Evolutionary conservation across 768 basidiomycete species (phyloP), one percentile per base, ranked within the genome.

Genomic region (Hygrophorus pudorinus): DNA sequence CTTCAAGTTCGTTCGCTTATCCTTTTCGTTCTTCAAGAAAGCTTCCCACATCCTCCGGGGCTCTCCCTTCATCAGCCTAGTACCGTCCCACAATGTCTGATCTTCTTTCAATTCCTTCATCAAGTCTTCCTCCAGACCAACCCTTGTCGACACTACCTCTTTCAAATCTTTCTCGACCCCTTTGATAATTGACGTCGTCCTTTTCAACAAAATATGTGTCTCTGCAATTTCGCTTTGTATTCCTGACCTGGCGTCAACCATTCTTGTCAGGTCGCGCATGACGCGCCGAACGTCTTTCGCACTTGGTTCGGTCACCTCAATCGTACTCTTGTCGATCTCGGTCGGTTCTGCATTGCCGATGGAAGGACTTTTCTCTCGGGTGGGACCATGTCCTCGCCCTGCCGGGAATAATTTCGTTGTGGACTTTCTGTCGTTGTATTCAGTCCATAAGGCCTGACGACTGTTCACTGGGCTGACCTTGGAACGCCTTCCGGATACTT

Each of bases 1-100:
- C 32, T 13, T 34, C 29, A 17, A 18, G 8, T 13, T 20, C 42
- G 10, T 32, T 21, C 30, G 30, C 42, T 34, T 34, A 12, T 18
- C 31, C 29, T 14, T n/a, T 11, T 31, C 18, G n/a, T 12, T n/a
- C 30, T 34, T 10, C 9, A 21, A 6, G 9, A 16, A 28, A 38
- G 27, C 30, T 21, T 12, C 31, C 20, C 2, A 13, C 27, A 12
- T 47, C 14, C 42, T 33, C 39, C 30, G 21, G 12, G 17, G 30
- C 40, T 36, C 20, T 8, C 30, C 41, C 20, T 47, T 34, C 20
- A 42, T 35, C 13, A 32, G 17, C 5, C 20, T 36, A 10, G 59
- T 60, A 39, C 62, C 63, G 47, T 66, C 62, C 55, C 56, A 57
- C n/a, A 60, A 31, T 16, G 48, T 48, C 40, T 42, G 45, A 41